Evolutionary conservation across 345 rosid species (phyloP).

Genomic region (Citrus medica): DNA sequence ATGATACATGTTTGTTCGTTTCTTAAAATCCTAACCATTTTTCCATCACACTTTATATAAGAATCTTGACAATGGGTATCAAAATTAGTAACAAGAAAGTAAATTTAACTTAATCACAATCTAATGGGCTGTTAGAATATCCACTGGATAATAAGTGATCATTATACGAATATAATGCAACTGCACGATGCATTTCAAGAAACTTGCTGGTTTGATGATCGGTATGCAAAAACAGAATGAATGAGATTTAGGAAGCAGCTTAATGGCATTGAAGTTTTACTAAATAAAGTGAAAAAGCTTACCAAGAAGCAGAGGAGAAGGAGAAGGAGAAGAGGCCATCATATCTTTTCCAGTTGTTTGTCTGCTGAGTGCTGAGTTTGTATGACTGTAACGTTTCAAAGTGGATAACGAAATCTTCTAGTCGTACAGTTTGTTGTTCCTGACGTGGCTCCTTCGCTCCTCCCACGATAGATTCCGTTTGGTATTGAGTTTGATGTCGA

Average conservation of each 20-base stretch:
- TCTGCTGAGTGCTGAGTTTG: too few relatives aligned
- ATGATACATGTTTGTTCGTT: neutral
- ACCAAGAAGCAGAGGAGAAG: slow-evolving; percentile 54
- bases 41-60: neutral
- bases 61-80: too few relatives aligned
- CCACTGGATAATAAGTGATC: neutral
- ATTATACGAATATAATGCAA: too few relatives aligned
- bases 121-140: neutral
- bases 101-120: neutral
- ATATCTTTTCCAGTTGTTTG: too few relatives aligned
- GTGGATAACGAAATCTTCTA: slow-evolving; percentile 58
- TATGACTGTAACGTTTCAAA: slow-evolving; percentile 1
- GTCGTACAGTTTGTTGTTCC: neutral
- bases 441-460: slow-evolving; percentile 16
- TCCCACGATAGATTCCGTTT: neutral
- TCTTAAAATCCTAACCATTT: neutral
- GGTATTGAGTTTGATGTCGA: accelerated
- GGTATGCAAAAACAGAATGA: too few relatives aligned
- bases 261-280: too few relatives aligned
- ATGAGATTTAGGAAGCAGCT: too few relatives aligned
- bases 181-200: too few relatives aligned
- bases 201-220: too few relatives aligned
- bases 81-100: too few relatives aligned
- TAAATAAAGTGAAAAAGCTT: neutral
- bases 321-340: slow-evolving; percentile 56